Evolutionary conservation across 2,329 filamentous ascomycete species (phyloP).

Genomic region (Ustilaginoidea virens): DNA sequence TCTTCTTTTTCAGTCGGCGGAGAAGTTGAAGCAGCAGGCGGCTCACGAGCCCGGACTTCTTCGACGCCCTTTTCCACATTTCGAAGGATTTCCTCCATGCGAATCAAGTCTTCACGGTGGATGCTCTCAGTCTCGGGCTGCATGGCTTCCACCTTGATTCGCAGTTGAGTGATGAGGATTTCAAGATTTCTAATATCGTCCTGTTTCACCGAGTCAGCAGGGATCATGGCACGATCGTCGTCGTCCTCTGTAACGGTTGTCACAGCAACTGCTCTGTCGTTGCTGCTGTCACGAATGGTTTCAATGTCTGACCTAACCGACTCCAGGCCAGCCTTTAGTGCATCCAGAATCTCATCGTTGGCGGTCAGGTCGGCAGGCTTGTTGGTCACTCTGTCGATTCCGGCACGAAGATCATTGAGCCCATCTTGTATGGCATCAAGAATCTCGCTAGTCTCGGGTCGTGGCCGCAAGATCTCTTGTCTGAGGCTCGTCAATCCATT

Average conservation of each 20-base stretch:
- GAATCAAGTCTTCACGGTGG: constrained; percentile 38
- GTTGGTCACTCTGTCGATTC: constrained; percentile 63
- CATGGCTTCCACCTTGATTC: constrained; percentile 59
- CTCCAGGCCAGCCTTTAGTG: constrained; percentile 67
- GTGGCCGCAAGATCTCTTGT: constrained; percentile 53
- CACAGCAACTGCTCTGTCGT: constrained; percentile 37
- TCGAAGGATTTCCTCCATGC: constrained; percentile 35
- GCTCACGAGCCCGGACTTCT: constrained; percentile 22
- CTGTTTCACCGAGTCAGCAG: constrained; percentile 40
- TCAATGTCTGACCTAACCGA: constrained; percentile 66
- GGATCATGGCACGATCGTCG: constrained; percentile 13
- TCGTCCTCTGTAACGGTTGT: constrained; percentile 23
- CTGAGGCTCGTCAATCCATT: constrained; percentile 62
- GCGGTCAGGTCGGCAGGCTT: constrained; percentile 71
- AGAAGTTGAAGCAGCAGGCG: constrained; percentile 1
- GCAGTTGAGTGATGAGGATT: constrained; percentile 63
- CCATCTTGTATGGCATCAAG: constrained; percentile 84
- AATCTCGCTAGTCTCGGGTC: constrained; percentile 68
- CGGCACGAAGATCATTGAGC: constrained; percentile 57
- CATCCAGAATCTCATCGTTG: constrained; percentile 80
- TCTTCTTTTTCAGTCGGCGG: constrained; percentile 6
- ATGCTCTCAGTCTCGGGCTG: constrained; percentile 19
- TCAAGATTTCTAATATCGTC: constrained; percentile 80
- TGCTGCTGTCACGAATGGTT: constrained; percentile 46
- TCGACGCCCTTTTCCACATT: constrained; percentile 33